These are phyloP conservation scores for Cicer chorassanicum DNA, from an alignment of 306 rosid genomes.

Conservation along the genomic window DNA sequence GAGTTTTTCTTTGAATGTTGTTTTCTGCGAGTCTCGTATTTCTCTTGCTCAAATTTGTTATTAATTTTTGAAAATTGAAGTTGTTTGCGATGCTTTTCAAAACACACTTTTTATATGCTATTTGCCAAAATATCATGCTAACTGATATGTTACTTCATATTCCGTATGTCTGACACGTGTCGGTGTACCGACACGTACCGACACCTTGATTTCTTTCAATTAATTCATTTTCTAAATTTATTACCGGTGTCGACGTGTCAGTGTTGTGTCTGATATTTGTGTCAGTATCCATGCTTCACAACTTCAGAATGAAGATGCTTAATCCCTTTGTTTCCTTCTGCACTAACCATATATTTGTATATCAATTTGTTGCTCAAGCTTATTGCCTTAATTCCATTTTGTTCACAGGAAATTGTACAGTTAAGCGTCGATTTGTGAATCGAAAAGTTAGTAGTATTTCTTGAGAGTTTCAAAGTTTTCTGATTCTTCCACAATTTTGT, in stretches of 20 bases:
- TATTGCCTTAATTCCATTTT: slow-evolving; percentile 22
- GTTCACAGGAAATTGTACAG: slow-evolving; percentile 23
- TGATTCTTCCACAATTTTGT: slow-evolving; percentile 23
- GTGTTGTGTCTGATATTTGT: too few species aligned
- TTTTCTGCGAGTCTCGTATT: background rate
- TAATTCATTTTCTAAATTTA: too few species aligned
- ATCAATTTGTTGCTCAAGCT: slow-evolving; percentile 20
- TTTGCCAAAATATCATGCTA: background rate
- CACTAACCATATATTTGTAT: slow-evolving; percentile 11
- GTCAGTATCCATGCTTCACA: too few species aligned
- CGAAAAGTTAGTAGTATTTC: slow-evolving; percentile 1
- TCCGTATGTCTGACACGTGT: background rate
- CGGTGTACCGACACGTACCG: too few species aligned
- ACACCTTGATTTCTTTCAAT: too few species aligned
- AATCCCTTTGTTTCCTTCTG: slow-evolving; percentile 8
- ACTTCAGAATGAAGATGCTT: background rate
- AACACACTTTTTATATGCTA: background rate
- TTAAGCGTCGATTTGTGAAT: background rate
- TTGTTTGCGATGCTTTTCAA: slow-evolving; percentile 17
- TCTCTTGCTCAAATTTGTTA: slow-evolving; percentile 7
- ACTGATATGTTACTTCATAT: slow-evolving; percentile 15
- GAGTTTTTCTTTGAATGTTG: slow-evolving; percentile 4
- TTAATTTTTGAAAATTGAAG: background rate
- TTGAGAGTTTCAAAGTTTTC: slow-evolving; percentile 27
- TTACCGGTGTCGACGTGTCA: too few species aligned